Conservation (phyloP, 2,329 filamentous ascomycete species). For the Fusarium nematophilum region DNA sequence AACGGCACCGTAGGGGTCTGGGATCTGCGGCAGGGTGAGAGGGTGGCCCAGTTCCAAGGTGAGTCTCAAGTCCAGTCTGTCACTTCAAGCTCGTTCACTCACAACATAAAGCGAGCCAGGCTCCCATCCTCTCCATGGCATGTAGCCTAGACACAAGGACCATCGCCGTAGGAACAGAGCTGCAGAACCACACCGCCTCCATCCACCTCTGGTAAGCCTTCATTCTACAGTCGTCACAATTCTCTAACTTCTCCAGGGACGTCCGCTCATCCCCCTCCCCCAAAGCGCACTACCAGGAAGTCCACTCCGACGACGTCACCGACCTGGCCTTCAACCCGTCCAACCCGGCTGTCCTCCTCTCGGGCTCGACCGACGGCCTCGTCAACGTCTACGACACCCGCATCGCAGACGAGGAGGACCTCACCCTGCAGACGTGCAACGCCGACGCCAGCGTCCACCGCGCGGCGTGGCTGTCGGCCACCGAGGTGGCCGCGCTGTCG, state of each 20-base stretch:
- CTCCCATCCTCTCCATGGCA: slow-evolving; percentile 73
- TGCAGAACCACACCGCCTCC: slow-evolving; percentile 71
- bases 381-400: slow-evolving; percentile 81
- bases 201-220: slow-evolving; percentile 69
- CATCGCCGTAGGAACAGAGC: slow-evolving; percentile 79
- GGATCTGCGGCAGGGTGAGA: slow-evolving; percentile 67
- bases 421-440: slow-evolving; percentile 82
- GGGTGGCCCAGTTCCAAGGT: slow-evolving; percentile 60
- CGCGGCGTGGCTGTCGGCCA: slow-evolving; percentile 74
- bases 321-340: slow-evolving; percentile 69
- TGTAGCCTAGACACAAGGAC: slow-evolving; percentile 67
- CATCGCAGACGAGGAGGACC: slow-evolving; percentile 80
- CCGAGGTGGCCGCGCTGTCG: slow-evolving; percentile 77
- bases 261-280: slow-evolving; percentile 61
- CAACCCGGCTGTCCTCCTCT: slow-evolving; percentile 72
- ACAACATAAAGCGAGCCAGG: slow-evolving; percentile 52
- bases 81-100: not conserved
- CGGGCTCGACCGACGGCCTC: slow-evolving; percentile 82
- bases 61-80: slow-evolving; percentile 41
- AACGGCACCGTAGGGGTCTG: slow-evolving; percentile 75
- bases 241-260: slow-evolving; percentile 61
- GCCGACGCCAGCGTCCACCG: slow-evolving; percentile 80
- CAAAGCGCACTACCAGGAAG: slow-evolving; percentile 68
- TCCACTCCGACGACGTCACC: slow-evolving; percentile 76
- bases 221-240: not conserved